phyloP scores from a whole-genome alignment of 2,329 filamentous ascomycete species.

The Colletotrichum tanaceti region DNA sequence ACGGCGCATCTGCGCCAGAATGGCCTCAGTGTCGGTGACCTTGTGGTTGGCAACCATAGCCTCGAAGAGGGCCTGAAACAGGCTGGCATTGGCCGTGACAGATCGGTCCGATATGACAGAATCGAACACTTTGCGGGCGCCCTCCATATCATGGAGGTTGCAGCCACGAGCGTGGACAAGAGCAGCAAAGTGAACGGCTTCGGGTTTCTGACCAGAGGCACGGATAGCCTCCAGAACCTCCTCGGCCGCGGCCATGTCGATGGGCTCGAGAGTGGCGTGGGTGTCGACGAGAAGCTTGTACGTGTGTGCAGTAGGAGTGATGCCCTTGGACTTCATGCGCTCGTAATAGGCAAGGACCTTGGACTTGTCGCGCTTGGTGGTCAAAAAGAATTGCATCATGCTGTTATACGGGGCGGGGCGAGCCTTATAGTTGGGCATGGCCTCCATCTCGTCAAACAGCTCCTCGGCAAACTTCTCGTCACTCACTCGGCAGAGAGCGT shows the following conservation, averaged over 20 bases:
- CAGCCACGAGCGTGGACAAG: slow-evolving; percentile 97
- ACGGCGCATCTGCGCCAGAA: slow-evolving; percentile 80
- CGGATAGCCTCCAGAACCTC: slow-evolving; percentile 83
- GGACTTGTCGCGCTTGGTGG: slow-evolving; percentile 92
- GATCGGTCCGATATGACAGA: slow-evolving; percentile 75
- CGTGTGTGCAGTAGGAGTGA: slow-evolving; percentile 92
- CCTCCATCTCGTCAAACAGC: slow-evolving; percentile 99
- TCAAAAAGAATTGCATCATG: slow-evolving; percentile 99
- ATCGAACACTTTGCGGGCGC: slow-evolving; percentile 85
- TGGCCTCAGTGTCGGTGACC: slow-evolving; percentile 78
- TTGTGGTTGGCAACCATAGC: slow-evolving; percentile 95
- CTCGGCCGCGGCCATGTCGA: slow-evolving; percentile 89
- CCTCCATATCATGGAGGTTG: slow-evolving; percentile 89
- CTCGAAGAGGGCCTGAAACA: slow-evolving; percentile 98
- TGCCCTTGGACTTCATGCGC: slow-evolving; percentile 88
- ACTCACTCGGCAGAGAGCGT: slow-evolving; percentile 94
- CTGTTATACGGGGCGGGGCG: slow-evolving; percentile 98
- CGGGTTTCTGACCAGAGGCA: slow-evolving; percentile 77
- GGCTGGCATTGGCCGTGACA: slow-evolving; percentile 80
- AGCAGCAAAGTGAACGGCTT: slow-evolving; percentile 95
- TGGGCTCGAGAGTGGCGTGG: slow-evolving; percentile 90
- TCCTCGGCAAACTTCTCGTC: slow-evolving; percentile 98
- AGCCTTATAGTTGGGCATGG: slow-evolving; percentile 98
- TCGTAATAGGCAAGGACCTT: slow-evolving; percentile 97
- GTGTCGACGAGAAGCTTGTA: slow-evolving; percentile 98